Conservation (phyloP, 257 asterid species). For the Voacanga thouarsii region DNA sequence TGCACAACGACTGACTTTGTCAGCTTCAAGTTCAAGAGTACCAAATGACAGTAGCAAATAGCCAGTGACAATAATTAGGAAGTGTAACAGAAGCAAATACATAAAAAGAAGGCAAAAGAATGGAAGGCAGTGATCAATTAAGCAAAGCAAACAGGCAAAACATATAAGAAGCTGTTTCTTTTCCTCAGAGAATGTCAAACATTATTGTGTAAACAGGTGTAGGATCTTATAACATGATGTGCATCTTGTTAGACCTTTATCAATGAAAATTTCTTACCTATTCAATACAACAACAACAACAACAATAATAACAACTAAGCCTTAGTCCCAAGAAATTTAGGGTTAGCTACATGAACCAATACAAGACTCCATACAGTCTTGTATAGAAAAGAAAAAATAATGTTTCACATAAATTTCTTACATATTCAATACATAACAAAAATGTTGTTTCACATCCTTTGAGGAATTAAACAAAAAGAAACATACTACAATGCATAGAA, state of each 20-base stretch:
- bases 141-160: neutral
- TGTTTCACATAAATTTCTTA: no score
- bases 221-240: neutral
- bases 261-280: no score
- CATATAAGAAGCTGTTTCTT: neutral
- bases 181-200: no score
- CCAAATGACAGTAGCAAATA: conserved; percentile 10
- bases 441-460: neutral
- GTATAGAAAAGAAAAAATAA: no score
- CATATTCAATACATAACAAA: no score
- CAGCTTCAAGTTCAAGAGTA: conserved; percentile 25
- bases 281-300: no score
- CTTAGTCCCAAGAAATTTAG: no score
- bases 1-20: conserved; percentile 12
- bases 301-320: no score
- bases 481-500: neutral
- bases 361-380: no score
- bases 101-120: neutral
- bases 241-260: neutral
- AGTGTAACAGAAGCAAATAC: neutral
- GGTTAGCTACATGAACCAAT: no score
- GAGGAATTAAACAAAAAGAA: conserved; percentile 1
- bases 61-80: neutral
- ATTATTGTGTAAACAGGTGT: neutral
- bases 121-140: neutral